These are phyloP conservation scores for Trichoderma koningii DNA, from an alignment of 2,329 filamentous ascomycete genomes.

Conservation along the genomic window DNA sequence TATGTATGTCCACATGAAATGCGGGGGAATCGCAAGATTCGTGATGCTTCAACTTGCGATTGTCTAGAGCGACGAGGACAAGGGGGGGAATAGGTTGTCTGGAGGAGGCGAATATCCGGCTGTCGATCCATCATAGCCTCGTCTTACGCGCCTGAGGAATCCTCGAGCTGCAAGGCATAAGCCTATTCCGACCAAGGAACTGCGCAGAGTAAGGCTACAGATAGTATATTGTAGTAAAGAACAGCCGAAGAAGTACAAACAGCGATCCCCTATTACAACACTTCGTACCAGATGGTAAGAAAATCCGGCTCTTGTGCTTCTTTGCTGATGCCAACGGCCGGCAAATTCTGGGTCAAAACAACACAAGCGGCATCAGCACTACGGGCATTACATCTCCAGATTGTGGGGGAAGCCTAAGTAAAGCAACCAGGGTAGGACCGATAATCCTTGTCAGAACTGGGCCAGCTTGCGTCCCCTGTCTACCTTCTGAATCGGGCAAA, in stretches of 20 bases:
- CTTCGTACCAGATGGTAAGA: too few species aligned
- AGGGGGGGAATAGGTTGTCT: neutral
- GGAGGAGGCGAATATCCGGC: conserved; percentile 9
- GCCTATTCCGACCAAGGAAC: neutral
- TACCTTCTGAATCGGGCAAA: conserved; percentile 22
- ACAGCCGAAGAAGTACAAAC: too few species aligned
- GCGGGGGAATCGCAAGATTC: neutral
- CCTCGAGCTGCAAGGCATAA: neutral
- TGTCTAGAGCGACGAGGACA: neutral
- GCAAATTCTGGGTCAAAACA: conserved; percentile 1
- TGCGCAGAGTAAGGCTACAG: too few species aligned
- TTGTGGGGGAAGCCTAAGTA: conserved; percentile 22
- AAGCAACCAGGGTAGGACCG: conserved; percentile 22
- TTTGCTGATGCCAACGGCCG: neutral
- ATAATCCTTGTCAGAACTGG: conserved; percentile 14
- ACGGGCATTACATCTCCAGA: neutral
- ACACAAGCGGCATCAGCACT: conserved; percentile 14
- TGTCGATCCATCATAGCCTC: conserved; percentile 1
- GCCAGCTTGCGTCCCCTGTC: neutral
- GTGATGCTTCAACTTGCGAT: neutral
- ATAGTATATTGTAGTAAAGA: too few species aligned
- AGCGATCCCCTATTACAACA: too few species aligned
- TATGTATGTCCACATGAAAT: neutral
- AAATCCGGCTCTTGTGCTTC: neutral
- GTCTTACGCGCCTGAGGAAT: neutral